phyloP scores from a whole-genome alignment of 2,329 filamentous ascomycete genomes.

The Chalaropsis ovoidea region DNA sequence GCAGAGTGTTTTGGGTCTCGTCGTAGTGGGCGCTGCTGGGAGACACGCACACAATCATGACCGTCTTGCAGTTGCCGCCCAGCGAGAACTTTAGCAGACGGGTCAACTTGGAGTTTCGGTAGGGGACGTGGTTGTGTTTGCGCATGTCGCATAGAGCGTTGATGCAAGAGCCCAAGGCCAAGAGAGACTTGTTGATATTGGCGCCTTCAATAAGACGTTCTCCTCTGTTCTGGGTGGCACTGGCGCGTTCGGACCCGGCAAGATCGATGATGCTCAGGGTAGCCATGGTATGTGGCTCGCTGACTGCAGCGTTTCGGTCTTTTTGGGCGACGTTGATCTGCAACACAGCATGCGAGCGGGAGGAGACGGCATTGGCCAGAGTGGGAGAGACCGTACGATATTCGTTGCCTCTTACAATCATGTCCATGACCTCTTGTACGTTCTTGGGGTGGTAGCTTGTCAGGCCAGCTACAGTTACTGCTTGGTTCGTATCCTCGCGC shows the following conservation, averaged over 20 bases:
- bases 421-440: conserved; percentile 97
- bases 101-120: conserved; percentile 95
- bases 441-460: conserved; percentile 85
- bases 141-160: conserved; percentile 91
- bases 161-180: conserved; percentile 92
- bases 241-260: conserved; percentile 89
- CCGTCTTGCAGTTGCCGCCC: conserved; percentile 94
- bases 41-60: conserved; percentile 99
- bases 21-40: conserved; percentile 95
- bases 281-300: conserved; percentile 95
- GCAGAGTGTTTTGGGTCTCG: conserved; percentile 93
- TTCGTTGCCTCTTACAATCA: conserved; percentile 92
- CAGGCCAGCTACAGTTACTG: conserved; percentile 80
- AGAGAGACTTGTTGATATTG: conserved; percentile 97
- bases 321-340: conserved; percentile 95
- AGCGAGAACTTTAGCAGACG: conserved; percentile 92
- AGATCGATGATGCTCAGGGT: conserved; percentile 97
- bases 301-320: conserved; percentile 81
- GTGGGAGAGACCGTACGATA: conserved; percentile 93
- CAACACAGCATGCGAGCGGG: conserved; percentile 89
- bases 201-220: conserved; percentile 86
- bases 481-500: conserved; percentile 86
- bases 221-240: conserved; percentile 90
- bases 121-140: conserved; percentile 88
- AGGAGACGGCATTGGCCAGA: conserved; percentile 93